Evolutionary conservation across 176 grass and related monocot species (phyloP).

Genomic region (Cenchrus americanus): DNA sequence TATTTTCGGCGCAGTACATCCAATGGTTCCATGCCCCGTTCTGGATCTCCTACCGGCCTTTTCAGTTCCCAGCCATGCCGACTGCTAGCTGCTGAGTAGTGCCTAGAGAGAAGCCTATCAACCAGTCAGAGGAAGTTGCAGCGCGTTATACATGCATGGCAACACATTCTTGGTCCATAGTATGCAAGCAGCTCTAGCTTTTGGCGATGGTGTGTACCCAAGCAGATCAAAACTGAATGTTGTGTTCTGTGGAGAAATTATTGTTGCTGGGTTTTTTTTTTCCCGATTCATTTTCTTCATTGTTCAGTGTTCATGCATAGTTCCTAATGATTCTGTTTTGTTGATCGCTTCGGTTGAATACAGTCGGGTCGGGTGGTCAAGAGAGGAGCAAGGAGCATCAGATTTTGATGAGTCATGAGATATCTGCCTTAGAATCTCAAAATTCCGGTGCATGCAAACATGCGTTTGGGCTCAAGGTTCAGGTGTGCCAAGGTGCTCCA

Average conservation of each 20-base stretch:
- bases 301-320: not conserved
- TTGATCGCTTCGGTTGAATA: not conserved
- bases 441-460: slow-evolving; percentile 23
- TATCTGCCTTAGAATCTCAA: slow-evolving; percentile 34
- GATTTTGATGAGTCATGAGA: slow-evolving; percentile 44
- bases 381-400: not conserved
- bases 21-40: slow-evolving; percentile 38
- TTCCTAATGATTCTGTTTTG: not conserved
- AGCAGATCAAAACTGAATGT: not conserved
- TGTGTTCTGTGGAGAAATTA: not conserved
- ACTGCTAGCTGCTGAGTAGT: slow-evolving; percentile 1
- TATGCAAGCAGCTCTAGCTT: slow-evolving; percentile 10
- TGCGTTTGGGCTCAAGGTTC: slow-evolving; percentile 33
- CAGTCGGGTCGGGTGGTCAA: slow-evolving; percentile 44
- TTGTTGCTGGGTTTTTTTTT: not conserved
- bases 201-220: not conserved
- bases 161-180: not conserved
- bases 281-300: not conserved
- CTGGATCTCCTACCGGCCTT: slow-evolving; percentile 30
- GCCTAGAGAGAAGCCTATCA: slow-evolving; percentile 29
- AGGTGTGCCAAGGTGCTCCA: slow-evolving; percentile 39
- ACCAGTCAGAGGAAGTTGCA: slow-evolving; percentile 14
- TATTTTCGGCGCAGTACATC: slow-evolving; percentile 42
- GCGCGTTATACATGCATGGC: not conserved
- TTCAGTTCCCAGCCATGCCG: slow-evolving; percentile 22